Conservation (phyloP, 192 early-diverging fungal species). For the Haplosporangium gracile region DNA sequence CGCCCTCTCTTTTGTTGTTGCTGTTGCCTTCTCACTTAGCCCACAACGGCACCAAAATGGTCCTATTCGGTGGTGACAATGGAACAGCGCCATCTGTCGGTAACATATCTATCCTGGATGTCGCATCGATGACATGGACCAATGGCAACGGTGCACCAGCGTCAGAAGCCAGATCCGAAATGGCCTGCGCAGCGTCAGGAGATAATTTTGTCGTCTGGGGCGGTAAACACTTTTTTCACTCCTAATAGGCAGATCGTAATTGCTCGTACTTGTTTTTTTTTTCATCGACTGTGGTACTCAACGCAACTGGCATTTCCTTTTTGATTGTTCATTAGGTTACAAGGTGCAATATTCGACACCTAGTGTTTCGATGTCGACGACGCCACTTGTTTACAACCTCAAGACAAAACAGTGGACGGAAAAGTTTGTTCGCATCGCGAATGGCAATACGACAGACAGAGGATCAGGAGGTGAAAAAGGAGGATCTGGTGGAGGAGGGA, state of each 20-base stretch:
- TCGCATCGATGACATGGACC: background rate
- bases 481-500: too few relatives aligned
- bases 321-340: background rate
- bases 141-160: too few relatives aligned
- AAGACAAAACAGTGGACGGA: background rate
- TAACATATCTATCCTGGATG: background rate
- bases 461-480: background rate
- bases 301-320: too few relatives aligned
- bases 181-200: conserved; percentile 5
- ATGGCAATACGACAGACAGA: background rate
- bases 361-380: background rate
- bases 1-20: too few relatives aligned
- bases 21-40: background rate
- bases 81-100: background rate
- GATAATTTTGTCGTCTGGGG: conserved; percentile 11
- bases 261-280: background rate
- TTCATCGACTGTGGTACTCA: too few relatives aligned
- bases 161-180: background rate
- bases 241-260: too few relatives aligned
- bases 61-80: conserved; percentile 3
- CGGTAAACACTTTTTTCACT: background rate
- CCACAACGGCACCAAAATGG: conserved; percentile 3
- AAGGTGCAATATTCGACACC: background rate
- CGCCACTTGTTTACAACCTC: background rate
- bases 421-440: background rate